phyloP scores from a whole-genome alignment of 2,329 filamentous ascomycete genomes.

The Venturia oleaginea region DNA sequence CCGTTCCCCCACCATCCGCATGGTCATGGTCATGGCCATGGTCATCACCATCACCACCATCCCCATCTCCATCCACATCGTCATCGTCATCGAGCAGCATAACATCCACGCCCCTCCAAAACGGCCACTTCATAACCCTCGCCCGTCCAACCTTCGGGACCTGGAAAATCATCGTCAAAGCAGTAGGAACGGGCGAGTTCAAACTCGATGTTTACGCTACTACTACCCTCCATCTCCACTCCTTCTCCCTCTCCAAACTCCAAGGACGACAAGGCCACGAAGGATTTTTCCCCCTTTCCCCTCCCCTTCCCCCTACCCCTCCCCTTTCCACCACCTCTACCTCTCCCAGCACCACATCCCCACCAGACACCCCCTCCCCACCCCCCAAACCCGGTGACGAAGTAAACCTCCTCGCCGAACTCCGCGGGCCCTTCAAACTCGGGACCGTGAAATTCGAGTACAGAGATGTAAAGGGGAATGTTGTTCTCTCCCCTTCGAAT shows the following conservation, averaged over 20 bases:
- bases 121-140: conserved; percentile 3
- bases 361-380: not conserved
- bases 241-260: not conserved
- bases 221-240: not conserved
- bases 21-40: not conserved
- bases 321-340: too few species aligned
- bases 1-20: too few species aligned
- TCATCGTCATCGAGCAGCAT: not conserved
- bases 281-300: not conserved
- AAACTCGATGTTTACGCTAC: not conserved
- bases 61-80: too few species aligned
- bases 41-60: not conserved
- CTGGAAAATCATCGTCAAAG: not conserved
- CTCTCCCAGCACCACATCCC: too few species aligned
- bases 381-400: not conserved
- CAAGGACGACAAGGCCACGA: not conserved
- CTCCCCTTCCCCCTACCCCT: too few species aligned
- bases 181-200: not conserved
- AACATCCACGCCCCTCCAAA: not conserved
- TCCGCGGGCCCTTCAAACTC: not conserved
- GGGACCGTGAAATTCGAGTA: not conserved
- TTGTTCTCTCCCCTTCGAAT: not conserved
- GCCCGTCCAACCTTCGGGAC: not conserved
- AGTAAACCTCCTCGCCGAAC: not conserved
- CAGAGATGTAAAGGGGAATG: not conserved